phyloP scores from a whole-genome alignment of 495 filamentous ascomycete species.

The Penicillium fimorum region DNA sequence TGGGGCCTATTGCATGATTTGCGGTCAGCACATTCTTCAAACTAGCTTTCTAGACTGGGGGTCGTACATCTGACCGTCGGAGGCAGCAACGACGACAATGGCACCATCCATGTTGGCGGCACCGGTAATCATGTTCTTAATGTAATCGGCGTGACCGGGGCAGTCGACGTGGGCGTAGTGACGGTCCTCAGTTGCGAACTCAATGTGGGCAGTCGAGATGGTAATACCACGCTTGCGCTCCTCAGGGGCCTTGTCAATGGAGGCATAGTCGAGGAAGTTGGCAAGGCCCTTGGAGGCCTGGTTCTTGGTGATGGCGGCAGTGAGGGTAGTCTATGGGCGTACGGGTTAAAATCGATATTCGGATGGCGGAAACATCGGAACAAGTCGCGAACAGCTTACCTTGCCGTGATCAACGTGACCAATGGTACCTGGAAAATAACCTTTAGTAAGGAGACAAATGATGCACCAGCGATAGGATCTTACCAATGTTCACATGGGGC shows the following conservation, averaged over 20 bases:
- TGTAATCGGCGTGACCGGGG: conserved; percentile 99
- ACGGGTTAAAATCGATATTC: conserved; percentile 24
- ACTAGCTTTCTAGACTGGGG: background rate
- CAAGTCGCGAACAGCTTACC: conserved; percentile 48
- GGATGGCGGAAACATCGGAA: background rate
- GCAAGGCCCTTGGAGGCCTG: conserved; percentile 92
- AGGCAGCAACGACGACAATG: conserved; percentile 97
- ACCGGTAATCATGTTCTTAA: conserved; percentile 99
- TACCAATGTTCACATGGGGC: conserved; percentile 98
- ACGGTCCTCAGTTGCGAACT: conserved; percentile 85
- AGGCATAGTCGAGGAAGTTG: conserved; percentile 90
- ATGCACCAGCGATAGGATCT: conserved; percentile 14
- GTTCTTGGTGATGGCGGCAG: conserved; percentile 96
- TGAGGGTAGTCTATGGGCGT: conserved; percentile 80
- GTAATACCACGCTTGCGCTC: conserved; percentile 99
- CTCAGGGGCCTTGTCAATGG: conserved; percentile 98
- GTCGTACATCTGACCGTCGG: conserved; percentile 90
- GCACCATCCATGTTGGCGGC: conserved; percentile 97
- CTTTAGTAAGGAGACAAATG: conserved; percentile 9
- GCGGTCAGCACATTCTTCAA: conserved; percentile 24
- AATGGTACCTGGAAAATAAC: conserved; percentile 70
- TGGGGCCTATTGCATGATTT: conserved; percentile 64
- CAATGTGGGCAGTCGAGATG: conserved; percentile 96
- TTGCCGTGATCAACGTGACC: conserved; percentile 99
- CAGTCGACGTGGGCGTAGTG: conserved; percentile 99